Evolutionary conservation across 306 rosid genomes (phyloP), one percentile per base, ranked within the genome.

Genomic region (Trifolium fragiferum): DNA sequence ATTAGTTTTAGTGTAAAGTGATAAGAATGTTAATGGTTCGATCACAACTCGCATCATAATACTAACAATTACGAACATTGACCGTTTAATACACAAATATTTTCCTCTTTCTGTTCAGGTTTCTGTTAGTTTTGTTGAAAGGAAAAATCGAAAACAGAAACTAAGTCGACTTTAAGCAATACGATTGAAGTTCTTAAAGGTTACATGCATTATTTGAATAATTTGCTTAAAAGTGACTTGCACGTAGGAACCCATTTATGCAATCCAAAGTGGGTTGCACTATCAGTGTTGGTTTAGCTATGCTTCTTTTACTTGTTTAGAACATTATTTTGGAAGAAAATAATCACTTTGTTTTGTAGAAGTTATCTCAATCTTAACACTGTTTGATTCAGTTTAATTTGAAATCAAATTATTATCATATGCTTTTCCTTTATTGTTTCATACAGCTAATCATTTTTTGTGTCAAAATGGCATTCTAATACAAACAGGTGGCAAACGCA

Each of bases 401-500:
- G 19, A 64, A 35, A 64, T 37, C 69, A 16, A 0, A 1, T 62
- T 10, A 21, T n/a, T n/a, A 8, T 32, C 46, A 13, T 67, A 15
- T 19, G 5, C 3, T 16, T 16, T 5, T 20, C 32, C 30, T 44
- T 44, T 10, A 6, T 37, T 25, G 37, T 12, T 70, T 65, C 11
- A 70, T 44, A 25, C 40, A 7, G n/a, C 51, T 66, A 38, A 81
- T 71, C 21, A 33, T 20, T 16, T 73, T 43, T 35, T 59, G 43
- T 35, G 15, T 40, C 30, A 43, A 76, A 60, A 62, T 69, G 62
- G 11, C 14, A 47, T 67, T 73, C 0, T 58, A 54, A 21, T 41
- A 33, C 53, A 44, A 27, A 55, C 92, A 93, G 98, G 98, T 93
- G 63, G 84, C 89, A 81, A 93, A 90, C 14, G 85, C 97, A 66